phyloP scores from a whole-genome alignment of 257 asterid genomes.

The Asclepias syriaca region DNA sequence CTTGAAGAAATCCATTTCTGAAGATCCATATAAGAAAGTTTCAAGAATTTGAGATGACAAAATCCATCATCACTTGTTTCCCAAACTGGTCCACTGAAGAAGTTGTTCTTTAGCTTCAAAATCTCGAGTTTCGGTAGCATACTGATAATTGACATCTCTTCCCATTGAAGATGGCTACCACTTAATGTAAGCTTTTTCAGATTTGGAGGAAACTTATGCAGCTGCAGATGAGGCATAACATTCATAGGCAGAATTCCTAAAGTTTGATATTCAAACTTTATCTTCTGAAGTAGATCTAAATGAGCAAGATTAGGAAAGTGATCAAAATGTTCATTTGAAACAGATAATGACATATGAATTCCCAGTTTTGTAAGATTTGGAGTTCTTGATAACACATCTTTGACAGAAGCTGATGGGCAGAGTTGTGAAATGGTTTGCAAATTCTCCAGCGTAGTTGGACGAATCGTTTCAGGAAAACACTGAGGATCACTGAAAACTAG shows the following conservation, averaged over 20 bases:
- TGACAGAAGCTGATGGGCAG: background rate
- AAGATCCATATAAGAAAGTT: constrained; percentile 2
- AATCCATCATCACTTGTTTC: constrained; percentile 9
- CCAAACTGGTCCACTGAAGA: background rate
- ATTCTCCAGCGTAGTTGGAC: background rate
- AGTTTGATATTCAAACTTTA: constrained; percentile 5
- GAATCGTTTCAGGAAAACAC: background rate
- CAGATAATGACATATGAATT: constrained; percentile 4
- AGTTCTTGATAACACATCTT: background rate
- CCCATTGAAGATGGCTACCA: background rate
- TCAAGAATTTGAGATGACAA: background rate
- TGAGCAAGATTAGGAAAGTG: background rate
- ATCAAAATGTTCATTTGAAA: background rate
- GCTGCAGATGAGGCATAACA: background rate
- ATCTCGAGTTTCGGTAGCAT: constrained; percentile 2
- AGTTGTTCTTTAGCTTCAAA: constrained; percentile 6
- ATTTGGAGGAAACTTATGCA: background rate
- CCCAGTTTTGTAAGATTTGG: constrained; percentile 1
- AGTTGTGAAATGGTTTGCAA: constrained; percentile 4
- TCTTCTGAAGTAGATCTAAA: background rate
- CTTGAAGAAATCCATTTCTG: constrained; percentile 5
- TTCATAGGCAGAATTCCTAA: background rate
- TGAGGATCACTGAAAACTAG: background rate
- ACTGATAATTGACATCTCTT: background rate
- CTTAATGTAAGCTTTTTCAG: constrained; percentile 4